Base-by-base conservation (phyloP, 345 rosid species). In the Gynandropsis gynandra region DNA sequence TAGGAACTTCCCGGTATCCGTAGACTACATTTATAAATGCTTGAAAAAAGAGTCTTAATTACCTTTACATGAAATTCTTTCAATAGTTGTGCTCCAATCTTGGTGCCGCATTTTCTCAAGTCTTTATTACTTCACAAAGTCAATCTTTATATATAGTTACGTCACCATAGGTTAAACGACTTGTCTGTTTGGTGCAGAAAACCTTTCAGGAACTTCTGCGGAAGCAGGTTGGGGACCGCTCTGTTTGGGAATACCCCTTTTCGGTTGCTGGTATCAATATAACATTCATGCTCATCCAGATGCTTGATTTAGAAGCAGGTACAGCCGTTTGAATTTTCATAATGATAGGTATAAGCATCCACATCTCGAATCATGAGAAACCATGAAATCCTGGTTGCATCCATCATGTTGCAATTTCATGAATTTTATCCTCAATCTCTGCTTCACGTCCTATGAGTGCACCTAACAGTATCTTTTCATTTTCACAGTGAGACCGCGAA, bases 241-340 rank as follows among this genome's bases (percentile, higher is more conserved):
- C 99, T 10, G 76, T 82, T 36, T 93, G 99, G 99, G 99, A 93
- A 66, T 93, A 93, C 81, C 99, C 99, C 19, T 93, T 93, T 73
- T 95, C 99, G 67, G 99, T 93, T 21, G 99, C 99, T 76, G 97
- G 99, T 45, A 82, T 93, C 62, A 93, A 93, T 66, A 71, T 93
- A 53, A 85, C 99, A 36, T 93, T 93, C 73, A 93, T 93, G 99
- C 97, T 93, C 54, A 80, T 83, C 63, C 99, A 93, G 71, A 88
- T 93, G 97, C 95, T 93, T 49, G 99, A 93, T 75, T 94, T 93
- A 56, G 97, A 93, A 88, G 95, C 95, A 82, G 95, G 99, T 88
- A 41, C 40, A n/a, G 4, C 36, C 59, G 53, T 36, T 39, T 33
- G 15, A 15, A 29, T 31, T 19, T n/a, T 18, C n/a, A n/a, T 7